A percentile compares a stretch with the other conserved stretches of the same genome.
phyloP scores from a whole-genome alignment of 2,329 filamentous ascomycete genomes.

The Fusarium oligoseptatum region DNA sequence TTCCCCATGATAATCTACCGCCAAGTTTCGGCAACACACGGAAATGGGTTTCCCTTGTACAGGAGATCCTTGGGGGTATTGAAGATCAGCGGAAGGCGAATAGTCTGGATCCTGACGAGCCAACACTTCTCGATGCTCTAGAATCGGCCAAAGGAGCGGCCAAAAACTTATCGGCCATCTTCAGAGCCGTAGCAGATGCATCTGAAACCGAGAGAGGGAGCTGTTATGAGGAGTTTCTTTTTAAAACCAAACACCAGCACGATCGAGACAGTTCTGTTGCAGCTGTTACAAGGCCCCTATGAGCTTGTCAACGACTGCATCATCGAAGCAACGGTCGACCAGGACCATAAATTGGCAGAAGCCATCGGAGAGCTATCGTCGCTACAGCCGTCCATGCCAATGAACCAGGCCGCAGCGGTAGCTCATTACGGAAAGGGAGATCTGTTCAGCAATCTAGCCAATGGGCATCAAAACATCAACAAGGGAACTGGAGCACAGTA shows the following conservation, averaged over 20 bases:
- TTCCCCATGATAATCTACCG: not conserved
- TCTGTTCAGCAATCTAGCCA: not conserved
- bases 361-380: not conserved
- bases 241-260: not conserved
- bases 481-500: too few relatives aligned
- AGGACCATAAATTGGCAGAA: not conserved
- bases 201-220: not conserved
- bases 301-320: not conserved
- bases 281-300: not conserved
- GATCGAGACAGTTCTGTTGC: not conserved
- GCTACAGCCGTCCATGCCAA: too few relatives aligned
- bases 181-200: accelerated
- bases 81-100: not conserved
- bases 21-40: not conserved
- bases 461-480: too few relatives aligned
- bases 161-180: accelerated
- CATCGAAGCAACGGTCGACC: not conserved
- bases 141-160: not conserved
- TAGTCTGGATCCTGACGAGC: not conserved
- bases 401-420: not conserved
- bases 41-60: not conserved
- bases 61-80: not conserved
- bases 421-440: not conserved
- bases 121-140: accelerated
- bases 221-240: not conserved